Evolutionary conservation across 805 yeast genomes (phyloP).

Genomic region (Kregervanrija delftensis): DNA sequence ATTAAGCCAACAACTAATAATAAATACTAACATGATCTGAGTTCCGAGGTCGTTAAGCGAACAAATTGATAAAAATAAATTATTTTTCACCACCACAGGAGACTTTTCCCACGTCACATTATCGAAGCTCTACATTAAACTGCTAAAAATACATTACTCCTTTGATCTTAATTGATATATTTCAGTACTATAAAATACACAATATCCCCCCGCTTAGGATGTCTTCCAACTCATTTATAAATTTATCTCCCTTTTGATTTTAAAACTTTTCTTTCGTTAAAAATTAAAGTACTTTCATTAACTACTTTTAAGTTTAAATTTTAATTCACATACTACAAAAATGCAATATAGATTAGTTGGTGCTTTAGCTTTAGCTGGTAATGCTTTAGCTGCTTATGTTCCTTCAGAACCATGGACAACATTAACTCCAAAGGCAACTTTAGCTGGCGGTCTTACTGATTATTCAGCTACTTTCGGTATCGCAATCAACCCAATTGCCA

Average conservation of each 20-base stretch:
- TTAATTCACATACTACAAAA: slow-evolving; percentile 8
- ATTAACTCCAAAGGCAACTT: slow-evolving; percentile 51
- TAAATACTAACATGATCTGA: no score
- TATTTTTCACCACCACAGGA: no score
- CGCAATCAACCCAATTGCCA: slow-evolving; percentile 52
- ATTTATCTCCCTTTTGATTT: neutral
- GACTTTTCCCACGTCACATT: no score
- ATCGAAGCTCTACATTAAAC: no score
- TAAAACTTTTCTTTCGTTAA: neutral
- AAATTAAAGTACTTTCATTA: neutral
- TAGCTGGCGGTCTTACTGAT: slow-evolving; percentile 47
- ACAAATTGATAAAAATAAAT: no score
- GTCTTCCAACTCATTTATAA: no score
- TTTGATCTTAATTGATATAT: no score
- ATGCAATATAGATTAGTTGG: slow-evolving; percentile 38
- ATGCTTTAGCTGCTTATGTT: slow-evolving; percentile 53
- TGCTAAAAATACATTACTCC: no score
- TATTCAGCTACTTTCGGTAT: slow-evolving; percentile 61
- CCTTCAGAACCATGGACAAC: slow-evolving; percentile 68
- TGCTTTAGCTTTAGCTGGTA: slow-evolving; percentile 39
- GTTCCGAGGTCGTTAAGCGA: no score
- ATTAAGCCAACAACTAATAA: no score
- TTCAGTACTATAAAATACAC: no score
- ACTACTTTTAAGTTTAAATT: neutral
- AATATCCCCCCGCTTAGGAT: no score